Evolutionary conservation across 2,329 filamentous ascomycete genomes (phyloP), one percentile per base, ranked within the genome.

Genomic region (Volutella citrinella): DNA sequence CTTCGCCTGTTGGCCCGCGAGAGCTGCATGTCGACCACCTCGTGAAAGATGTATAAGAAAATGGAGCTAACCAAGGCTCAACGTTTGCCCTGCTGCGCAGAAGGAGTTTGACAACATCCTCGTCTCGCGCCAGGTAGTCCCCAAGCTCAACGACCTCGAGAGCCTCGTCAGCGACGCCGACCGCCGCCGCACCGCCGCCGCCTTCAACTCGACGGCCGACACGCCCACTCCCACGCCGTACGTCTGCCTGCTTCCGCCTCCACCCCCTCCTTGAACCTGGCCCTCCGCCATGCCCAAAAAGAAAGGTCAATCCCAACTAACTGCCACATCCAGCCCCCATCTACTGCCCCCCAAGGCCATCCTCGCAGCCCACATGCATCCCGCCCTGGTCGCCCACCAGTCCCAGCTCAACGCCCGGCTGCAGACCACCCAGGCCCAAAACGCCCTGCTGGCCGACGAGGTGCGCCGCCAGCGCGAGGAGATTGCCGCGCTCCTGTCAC

Each of bases 141-240:
- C 63, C 23, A 70, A 70, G 40, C 64, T 82, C 9, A 82, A 82
- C 54, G 69, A 75, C 54, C 66, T 82, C 7, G 78, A 82, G 50
- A 59, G 47, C 17, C 63, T 82, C 11, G 66, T 78, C 30, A 62
- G 57, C 36, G 73, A 76, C 32, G 78, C 78, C 6, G 60, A 60
- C 16, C 41, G 32, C 10, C 49, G 55, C 5, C 48, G 57, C 9
- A 22, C 12, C 13, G 40, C 39, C 10, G 42, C 40, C 17, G 24
- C 42, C 31, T 42, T 45, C 30, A 35, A 44, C 11, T 36, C 45
- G 23, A 40, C 45, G 31, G 34, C 34, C 32, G 34, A 47, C 7
- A 40, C 46, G 3, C 35, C 51, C 17, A 43, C 59, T n/a, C 70
- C 70, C 6, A 60, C 64, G 23, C 70, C 72, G 72, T 74, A 61